Conservation (phyloP, 345 rosid genomes). For the Zanthoxylum bungeanum region DNA sequence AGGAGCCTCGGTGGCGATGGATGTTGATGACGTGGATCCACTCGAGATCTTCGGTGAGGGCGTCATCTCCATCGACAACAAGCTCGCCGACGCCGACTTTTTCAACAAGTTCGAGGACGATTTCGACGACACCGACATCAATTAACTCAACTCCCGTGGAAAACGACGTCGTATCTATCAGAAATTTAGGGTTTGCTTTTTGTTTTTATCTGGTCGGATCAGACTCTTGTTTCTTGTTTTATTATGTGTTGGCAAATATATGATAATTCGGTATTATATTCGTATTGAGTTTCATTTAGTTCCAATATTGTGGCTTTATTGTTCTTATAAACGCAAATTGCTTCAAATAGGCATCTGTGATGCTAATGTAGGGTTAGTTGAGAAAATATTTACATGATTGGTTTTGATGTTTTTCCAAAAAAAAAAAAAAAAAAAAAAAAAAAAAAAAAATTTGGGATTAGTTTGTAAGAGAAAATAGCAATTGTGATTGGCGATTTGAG, state of each 20-base stretch:
- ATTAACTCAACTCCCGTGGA: conserved; percentile 29
- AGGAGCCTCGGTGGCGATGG: conserved; percentile 79
- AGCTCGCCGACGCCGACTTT: conserved; percentile 84
- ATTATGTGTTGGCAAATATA: neutral
- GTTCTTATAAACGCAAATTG: neutral
- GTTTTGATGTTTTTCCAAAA: neutral
- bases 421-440: too few relatives aligned
- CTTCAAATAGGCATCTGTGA: neutral
- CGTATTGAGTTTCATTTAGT: neutral
- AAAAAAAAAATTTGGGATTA: neutral
- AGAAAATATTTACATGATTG: neutral
- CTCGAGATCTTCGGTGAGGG: conserved; percentile 70
- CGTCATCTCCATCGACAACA: conserved; percentile 51
- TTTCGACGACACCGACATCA: conserved; percentile 85
- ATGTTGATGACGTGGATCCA: conserved; percentile 79
- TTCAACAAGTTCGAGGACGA: conserved; percentile 87
- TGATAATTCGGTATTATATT: neutral
- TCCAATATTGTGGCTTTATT: neutral
- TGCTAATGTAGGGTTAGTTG: neutral
- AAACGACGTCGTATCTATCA: neutral
- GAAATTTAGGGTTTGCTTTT: neutral
- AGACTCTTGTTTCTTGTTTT: neutral
- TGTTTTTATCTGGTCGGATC: neutral
- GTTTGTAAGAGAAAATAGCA: neutral
- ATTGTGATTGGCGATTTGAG: neutral